Base-by-base conservation (phyloP, 768 basidiomycete genomes). In the Boletus barrowsii region DNA sequence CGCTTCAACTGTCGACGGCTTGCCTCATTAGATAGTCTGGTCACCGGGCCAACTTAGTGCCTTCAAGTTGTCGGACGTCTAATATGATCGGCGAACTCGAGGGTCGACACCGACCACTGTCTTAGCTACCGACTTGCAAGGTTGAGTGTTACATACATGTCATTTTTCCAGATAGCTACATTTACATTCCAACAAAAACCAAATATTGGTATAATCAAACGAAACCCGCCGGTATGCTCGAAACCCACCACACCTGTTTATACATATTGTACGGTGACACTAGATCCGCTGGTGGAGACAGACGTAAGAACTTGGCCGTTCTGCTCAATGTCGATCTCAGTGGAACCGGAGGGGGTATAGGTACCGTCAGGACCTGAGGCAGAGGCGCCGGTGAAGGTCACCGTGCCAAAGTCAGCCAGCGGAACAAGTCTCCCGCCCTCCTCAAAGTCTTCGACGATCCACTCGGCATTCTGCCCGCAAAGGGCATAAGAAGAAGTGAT, bases 371-470 rank as follows among this genome's bases (percentile, higher is more conserved):
- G 20, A 8, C 56, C 59, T 18, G 37, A 47, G 18, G 63, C 63
- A 35, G 32, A 51, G 14, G 58, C 58, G 11, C n/a, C 3, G 15
- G 1, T 20, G 59, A 67, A 67, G 5, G 49, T 50, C n/a, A 66
- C 56, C 6, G 50, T 65, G 33, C 65, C 55, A 45, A 64, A 66
- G 54, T 67, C n/a, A 20, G 47, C 54, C 2, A 67, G 45, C 1
- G 55, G 44, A 46, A 54, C 65, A 8, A 42, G 55, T 2, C 1
- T 0, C 24, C 49, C 43, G 22, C 14, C 10, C 20, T 55, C 20
- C 35, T 53, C 33, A 42, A 57, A 55, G 53, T 67, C 62, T 13
- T 67, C 60, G 8, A 66, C 53, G 41, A 64, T 64, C 65, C 65
- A 66, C 51, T 66, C 65, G 10, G 57, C 65, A 11, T 56, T 54